Base-by-base conservation (phyloP, 495 filamentous ascomycete genomes). In the Peziza echinospora region DNA sequence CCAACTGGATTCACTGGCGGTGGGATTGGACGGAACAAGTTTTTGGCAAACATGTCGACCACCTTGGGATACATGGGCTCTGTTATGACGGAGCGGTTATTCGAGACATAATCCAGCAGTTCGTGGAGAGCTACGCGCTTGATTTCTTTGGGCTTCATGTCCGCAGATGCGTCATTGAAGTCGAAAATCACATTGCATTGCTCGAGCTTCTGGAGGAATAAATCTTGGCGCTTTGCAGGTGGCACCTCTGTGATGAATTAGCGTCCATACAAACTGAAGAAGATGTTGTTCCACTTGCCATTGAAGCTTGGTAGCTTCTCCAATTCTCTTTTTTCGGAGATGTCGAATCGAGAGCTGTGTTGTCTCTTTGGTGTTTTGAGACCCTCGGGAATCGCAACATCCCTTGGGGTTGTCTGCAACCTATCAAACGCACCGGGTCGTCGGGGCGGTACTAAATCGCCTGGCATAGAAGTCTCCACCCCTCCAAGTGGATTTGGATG, bases 81-180 rank as follows among this genome's bases (percentile, higher is more conserved):
- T 1, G 87, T 94, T 60, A 99, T 96, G 53, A 99, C 89, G 52
- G 91, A 85, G 30, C 89, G 76, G 57, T 99, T 99, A 62, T 94
- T 94, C 53, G 89, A 87, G 44, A 99, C 87, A 58, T 99, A 99
- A 60, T 99, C 89, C 43, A 99, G 70, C 24, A 99, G 71, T 59
- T 99, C 89, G 57, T 99, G 89, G 37, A 99, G 73, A 41, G 89
- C 91, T 57, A 99, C 65, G 54, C 89, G 75, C 71, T 99, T 99
- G 70, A 99, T 94, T 65, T 99, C 89, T 63, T 99, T 99, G n/a
- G 87, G 92, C 62, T 96, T 96, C 87, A 96, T 96, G 56, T 99
- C 89, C 45, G 78, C 86, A 50, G 83, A 91, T 30, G 91, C 84
- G 59, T 99, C 89, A 63, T 94, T 99, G 67, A 99, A 99, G 63